Base-by-base conservation (phyloP, 257 asterid species). In the Oldenlandia corymbosa region DNA sequence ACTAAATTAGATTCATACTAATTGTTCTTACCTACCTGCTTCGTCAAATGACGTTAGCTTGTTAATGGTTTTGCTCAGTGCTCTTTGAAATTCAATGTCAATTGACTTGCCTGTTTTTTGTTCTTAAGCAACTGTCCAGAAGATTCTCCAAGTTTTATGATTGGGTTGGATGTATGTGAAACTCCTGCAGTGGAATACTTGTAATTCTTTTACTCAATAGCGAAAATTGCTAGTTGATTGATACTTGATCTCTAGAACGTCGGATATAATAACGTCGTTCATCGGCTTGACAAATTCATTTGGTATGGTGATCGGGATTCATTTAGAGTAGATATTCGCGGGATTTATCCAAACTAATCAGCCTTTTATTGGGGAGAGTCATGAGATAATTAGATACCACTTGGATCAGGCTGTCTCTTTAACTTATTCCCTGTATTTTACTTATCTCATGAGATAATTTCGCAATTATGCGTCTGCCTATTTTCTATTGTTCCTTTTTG, bases 381-480 rank as follows among this genome's bases (percentile, higher is more conserved):
- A 13, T 27, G 62, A 27, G 21, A 9, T 30, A 16, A 26, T 57
- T 13, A 27, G 23, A 23, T 37, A 48, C 27, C 30, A 26, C 34
- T n/a, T 18, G 37, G 36, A 59, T 68, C 54, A 39, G 32, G 17
- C 39, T 62, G 45, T 24, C 66, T 68, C 30, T 58, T 47, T 36
- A 36, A 7, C 27, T 20, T 18, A 34, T 16, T 41, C 46, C 5
- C 46, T 8, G 27, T 13, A 7, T 36, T 16, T 49, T 64, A 20
- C 18, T 34, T 34, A 4, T 34, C 39, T 34, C n/a, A n/a, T n/a
- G n/a, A n/a, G n/a, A n/a, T n/a, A n/a, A n/a, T n/a, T n/a, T n/a
- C n/a, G n/a, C n/a, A n/a, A n/a, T n/a, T n/a, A n/a, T n/a, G n/a
- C n/a, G n/a, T n/a, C n/a, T n/a, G n/a, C n/a, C n/a, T n/a, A n/a